Evolutionary conservation across 2,329 filamentous ascomycete species (phyloP).

Genomic region (Fusarium sp.): DNA sequence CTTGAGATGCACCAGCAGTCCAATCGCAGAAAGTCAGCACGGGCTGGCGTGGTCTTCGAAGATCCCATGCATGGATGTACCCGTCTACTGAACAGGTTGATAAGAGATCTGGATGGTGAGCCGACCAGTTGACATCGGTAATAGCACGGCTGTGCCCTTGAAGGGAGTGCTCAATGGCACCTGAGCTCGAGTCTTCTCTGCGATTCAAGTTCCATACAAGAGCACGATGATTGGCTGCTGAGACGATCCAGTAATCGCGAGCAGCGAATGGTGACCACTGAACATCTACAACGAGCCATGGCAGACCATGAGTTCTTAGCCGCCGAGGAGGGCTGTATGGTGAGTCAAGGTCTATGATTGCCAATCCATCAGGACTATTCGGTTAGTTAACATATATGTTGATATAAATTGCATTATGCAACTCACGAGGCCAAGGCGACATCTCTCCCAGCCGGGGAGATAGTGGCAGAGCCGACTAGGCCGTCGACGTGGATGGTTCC

Average conservation of each 20-base stretch:
- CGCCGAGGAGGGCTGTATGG: slow-evolving; percentile 89
- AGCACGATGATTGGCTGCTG: slow-evolving; percentile 93
- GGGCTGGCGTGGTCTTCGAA: slow-evolving; percentile 79
- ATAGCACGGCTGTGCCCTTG: slow-evolving; percentile 88
- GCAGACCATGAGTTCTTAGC: slow-evolving; percentile 82
- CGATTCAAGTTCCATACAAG: slow-evolving; percentile 93
- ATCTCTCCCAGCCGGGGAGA: slow-evolving; percentile 91
- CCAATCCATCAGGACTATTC: slow-evolving; percentile 80
- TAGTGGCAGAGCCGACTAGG: slow-evolving; percentile 89
- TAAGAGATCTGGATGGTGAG: slow-evolving; percentile 88
- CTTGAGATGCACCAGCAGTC: slow-evolving; percentile 93
- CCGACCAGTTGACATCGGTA: slow-evolving; percentile 96
- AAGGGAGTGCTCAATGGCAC: slow-evolving; percentile 86
- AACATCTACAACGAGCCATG: slow-evolving; percentile 96
- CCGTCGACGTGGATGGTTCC: slow-evolving; percentile 85
- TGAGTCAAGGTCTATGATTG: slow-evolving; percentile 92
- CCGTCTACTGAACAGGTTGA: slow-evolving; percentile 94
- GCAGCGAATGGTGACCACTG: slow-evolving; percentile 96
- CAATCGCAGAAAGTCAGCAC: slow-evolving; percentile 89
- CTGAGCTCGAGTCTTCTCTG: slow-evolving; percentile 76
- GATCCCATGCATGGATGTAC: slow-evolving; percentile 92
- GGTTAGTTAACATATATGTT: slow-evolving; percentile 10
- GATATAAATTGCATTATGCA: slow-evolving; percentile 14
- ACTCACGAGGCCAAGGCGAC: slow-evolving; percentile 85
- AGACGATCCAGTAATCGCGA: slow-evolving; percentile 92